Evolutionary conservation across 2,329 filamentous ascomycete species (phyloP), one percentile per base, ranked within the genome.

Genomic region (Diplodia mutila): DNA sequence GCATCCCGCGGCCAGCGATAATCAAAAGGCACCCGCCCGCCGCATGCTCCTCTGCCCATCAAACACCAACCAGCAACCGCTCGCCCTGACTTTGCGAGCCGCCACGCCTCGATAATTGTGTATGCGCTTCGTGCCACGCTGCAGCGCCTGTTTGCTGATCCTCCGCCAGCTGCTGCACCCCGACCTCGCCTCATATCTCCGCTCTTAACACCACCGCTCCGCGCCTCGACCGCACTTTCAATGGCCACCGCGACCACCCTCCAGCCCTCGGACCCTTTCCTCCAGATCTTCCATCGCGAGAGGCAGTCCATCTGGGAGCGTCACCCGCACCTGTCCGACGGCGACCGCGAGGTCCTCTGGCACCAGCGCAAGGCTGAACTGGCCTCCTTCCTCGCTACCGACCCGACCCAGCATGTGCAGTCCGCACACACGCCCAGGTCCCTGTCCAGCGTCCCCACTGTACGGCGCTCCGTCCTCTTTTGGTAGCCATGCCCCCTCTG

Each of bases 261-360:
- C 42, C 49, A 27, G 42, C 55, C 69, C 51, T 65, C 67, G 61
- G 69, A 70, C 61, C 59, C 63, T 4, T 42, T 69, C 67, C 57
- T 71, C 68, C 71, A 74, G 65, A 71, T 75, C 70, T 72, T 81
- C 67, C 73, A 78, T 66, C 74, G 76, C 63, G 75, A 78, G 69
- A 75, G 74, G 68, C 75, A 75, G 61, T 70, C 76, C 21, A 77
- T 81, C 72, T 79, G 74, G 74, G 71, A 64, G 53, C 70, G 72
- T 61, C 70, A 80, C 65, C 67, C 73, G 52, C 70, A 76, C 65
- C 75, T 79, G 53, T 71, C 78, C 51, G 75, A 78, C 48, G 71
- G 77, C 42, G 70, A 79, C 67, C 76, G 75, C 67, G 74, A 78
- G 53, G 68, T 71, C n/a, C 74, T 74, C 59, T 80, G 78, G 79